Conservation (phyloP, 176 grass and related monocot species). For the Ensete glaucum region DNA sequence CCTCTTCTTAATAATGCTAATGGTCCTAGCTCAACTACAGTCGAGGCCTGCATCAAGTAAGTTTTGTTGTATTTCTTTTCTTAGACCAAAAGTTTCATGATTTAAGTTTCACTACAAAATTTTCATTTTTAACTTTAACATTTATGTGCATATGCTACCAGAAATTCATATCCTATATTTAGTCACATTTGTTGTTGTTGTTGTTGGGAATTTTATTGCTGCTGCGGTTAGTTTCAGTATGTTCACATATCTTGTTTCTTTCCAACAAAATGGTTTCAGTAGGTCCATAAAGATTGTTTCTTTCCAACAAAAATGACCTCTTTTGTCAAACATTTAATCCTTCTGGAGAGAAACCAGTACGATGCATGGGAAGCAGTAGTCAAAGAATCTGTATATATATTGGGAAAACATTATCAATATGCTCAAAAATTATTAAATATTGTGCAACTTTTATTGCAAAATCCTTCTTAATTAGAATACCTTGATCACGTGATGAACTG, state of each 20-base stretch:
- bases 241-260: too few species aligned
- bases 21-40: slow-evolving; percentile 12
- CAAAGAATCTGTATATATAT: too few species aligned
- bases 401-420: too few species aligned
- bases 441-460: too few species aligned
- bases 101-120: neutral
- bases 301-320: neutral
- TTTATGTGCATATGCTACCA: neutral
- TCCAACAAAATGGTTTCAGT: too few species aligned
- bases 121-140: neutral
- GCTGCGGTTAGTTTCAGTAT: too few species aligned
- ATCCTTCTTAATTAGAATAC: too few species aligned
- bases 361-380: too few species aligned
- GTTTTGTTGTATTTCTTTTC: neutral
- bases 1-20: slow-evolving; percentile 31
- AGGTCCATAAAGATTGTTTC: neutral
- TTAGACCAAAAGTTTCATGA: neutral
- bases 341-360: too few species aligned
- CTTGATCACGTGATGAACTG: too few species aligned
- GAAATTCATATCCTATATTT: neutral
- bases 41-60: slow-evolving; percentile 49
- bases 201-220: neutral
- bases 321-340: neutral
- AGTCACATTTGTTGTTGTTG: neutral
- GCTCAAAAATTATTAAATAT: too few species aligned